Base-by-base conservation (phyloP, 2,329 filamentous ascomycete species). In the Calonectria leucothoes region DNA sequence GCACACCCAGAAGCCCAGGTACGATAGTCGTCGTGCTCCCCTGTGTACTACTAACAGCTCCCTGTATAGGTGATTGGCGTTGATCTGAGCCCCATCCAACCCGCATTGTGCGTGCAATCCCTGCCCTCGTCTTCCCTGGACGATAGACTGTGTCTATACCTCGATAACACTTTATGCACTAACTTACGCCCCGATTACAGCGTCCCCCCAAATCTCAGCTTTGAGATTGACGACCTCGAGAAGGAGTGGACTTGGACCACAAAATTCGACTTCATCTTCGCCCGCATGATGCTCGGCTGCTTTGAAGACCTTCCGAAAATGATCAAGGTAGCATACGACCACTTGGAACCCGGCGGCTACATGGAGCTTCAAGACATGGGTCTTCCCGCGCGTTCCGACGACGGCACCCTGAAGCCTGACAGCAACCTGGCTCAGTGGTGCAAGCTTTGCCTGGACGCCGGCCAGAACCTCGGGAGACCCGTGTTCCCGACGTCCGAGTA, bases 181-280 rank as follows among this genome's bases (percentile, higher is more conserved):
- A 33, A 64, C 59, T 31, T 1, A 7, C 15, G 4, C 17, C 37
- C n/a, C 10, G 25, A 23, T 23, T 14, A 6, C 10, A 76, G 75
- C 51, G 85, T 87, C 10, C 87, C 87, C 0, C 84, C 85, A 0
- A 89, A 89, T 71, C 82, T 87, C 51, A 79, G 80, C n/a, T 89
- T 89, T 76, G 83, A 86, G 61, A 79, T 86, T 68, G 84, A 86
- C 69, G 84, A 86, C 70, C 74, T 81, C 1, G 83, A 84, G 31
- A 77, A 81, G 64, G 75, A 78, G 49, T 86, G 84, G 84, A 81
- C 80, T 3, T 85, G 76, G 48, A 72, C 75, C 5, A 63, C 75
- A 7, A 75, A 78, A 2, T 85, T 85, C 49, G 84, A 86, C 69
- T 84, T 82, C 68, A 82, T 86, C 64, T 81, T 84, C 67, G 75